phyloP scores from a whole-genome alignment of 2,329 filamentous ascomycete genomes.

The Tolypocladium paradoxum region DNA sequence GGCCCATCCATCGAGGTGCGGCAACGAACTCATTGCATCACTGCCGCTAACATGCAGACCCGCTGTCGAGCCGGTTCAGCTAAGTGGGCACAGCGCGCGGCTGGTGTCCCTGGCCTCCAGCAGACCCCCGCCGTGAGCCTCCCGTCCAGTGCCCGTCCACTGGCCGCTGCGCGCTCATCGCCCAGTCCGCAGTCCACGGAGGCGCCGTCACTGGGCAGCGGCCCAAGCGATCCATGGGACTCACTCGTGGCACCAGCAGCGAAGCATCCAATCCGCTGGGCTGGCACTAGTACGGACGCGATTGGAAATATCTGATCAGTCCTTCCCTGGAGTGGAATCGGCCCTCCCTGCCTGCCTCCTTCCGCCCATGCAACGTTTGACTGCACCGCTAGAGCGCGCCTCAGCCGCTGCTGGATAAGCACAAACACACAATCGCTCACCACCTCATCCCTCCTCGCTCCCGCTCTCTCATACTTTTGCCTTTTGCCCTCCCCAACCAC shows the following conservation, averaged over 20 bases:
- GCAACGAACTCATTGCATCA: neutral
- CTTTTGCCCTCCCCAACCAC: neutral
- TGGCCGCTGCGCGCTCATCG: too few species aligned
- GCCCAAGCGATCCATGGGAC: neutral
- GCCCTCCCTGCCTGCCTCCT: neutral
- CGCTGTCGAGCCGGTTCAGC: neutral
- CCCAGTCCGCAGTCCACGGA: too few species aligned
- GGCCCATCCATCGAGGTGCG: neutral
- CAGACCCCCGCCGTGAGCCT: neutral
- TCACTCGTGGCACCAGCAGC: neutral
- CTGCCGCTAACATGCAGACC: neutral
- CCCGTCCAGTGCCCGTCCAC: too few species aligned
- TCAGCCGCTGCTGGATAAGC: neutral
- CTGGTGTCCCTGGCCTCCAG: neutral
- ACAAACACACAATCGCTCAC: neutral
- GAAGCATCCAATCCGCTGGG: neutral
- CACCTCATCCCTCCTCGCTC: neutral
- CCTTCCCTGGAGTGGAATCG: neutral
- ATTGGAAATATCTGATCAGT: neutral
- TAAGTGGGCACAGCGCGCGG: neutral
- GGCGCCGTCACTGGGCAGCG: neutral
- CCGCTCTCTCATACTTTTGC: conserved; percentile 4
- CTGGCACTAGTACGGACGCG: neutral
- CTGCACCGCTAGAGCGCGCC: neutral
- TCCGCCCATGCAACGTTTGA: conserved; percentile 1